These are phyloP conservation scores for Ochetophila trinervis DNA, from an alignment of 306 rosid species.

Conservation along the genomic window DNA sequence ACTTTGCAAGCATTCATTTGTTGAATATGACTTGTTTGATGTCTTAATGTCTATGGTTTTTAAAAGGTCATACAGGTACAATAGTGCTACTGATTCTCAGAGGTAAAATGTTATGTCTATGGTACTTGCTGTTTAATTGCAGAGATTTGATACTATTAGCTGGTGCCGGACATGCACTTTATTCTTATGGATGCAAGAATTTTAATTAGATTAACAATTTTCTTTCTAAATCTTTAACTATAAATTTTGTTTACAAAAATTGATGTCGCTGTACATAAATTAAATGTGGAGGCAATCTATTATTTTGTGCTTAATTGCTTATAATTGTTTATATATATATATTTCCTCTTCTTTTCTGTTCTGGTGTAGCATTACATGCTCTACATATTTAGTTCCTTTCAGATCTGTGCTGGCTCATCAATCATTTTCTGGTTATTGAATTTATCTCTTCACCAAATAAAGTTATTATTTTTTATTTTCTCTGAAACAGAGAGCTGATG, in stretches of 20 bases:
- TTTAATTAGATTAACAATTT: conserved; percentile 8
- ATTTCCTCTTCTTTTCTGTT: conserved; percentile 16
- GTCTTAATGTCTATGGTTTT: conserved; percentile 25
- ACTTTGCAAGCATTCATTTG: not conserved
- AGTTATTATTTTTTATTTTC: conserved; percentile 35
- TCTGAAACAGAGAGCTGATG: conserved; percentile 92
- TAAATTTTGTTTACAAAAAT: conserved; percentile 10
- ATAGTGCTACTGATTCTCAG: conserved; percentile 21
- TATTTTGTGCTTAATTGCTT: too few species aligned
- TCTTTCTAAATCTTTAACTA: conserved; percentile 14
- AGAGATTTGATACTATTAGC: not conserved
- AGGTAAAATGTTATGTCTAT: conserved; percentile 18
- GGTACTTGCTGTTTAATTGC: not conserved
- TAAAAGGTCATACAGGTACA: conserved; percentile 17
- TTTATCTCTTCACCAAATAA: not conserved
- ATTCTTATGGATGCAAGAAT: not conserved
- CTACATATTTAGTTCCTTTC: not conserved
- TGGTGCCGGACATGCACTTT: not conserved
- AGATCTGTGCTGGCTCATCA: conserved; percentile 5
- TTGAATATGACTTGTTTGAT: conserved; percentile 20
- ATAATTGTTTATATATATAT: conserved; percentile 14
- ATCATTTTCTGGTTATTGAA: conserved; percentile 14
- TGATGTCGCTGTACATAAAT: conserved; percentile 5
- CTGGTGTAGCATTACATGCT: conserved; percentile 9
- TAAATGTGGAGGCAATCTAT: conserved; percentile 6